Conservation (phyloP, 1,284 basidiomycete genomes). For the Ganoderma lucidum region DNA sequence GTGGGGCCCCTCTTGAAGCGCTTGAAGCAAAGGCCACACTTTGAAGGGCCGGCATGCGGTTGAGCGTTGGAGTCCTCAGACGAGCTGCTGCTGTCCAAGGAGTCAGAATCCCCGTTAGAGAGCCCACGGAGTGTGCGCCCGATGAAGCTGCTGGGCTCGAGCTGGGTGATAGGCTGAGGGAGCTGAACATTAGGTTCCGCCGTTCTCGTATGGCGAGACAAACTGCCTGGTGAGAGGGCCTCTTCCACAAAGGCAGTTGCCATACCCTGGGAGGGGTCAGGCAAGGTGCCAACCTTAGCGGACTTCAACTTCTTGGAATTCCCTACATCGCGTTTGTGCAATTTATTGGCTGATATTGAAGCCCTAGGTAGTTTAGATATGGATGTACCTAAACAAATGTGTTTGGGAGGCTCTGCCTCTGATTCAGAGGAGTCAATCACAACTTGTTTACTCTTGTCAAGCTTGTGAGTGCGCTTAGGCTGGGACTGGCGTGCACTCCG, state of each 20-base stretch:
- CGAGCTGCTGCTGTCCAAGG: neutral
- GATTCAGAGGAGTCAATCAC: too few species aligned
- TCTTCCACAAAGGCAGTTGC: neutral
- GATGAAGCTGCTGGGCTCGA: constrained; percentile 27
- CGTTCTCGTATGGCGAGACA: neutral
- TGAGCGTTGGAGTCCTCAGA: too few species aligned
- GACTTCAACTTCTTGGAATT: neutral
- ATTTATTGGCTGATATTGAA: too few species aligned
- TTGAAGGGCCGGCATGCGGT: neutral
- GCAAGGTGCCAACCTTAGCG: neutral
- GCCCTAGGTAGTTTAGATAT: too few species aligned
- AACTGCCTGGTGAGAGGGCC: neutral
- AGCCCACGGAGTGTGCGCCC: constrained; percentile 17
- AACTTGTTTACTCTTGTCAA: too few species aligned
- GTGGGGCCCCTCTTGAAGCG: neutral
- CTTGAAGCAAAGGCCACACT: neutral
- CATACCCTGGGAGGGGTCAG: neutral
- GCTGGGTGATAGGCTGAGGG: constrained; percentile 16
- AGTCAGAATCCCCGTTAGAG: neutral
- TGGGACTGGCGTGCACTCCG: too few species aligned
- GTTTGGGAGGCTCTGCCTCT: too few species aligned
- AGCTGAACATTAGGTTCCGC: neutral
- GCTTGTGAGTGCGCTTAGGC: too few species aligned
- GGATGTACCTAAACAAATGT: too few species aligned
- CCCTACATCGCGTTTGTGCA: neutral